Evolutionary conservation across 345 rosid species (phyloP).

Genomic region (Garcia nutans): DNA sequence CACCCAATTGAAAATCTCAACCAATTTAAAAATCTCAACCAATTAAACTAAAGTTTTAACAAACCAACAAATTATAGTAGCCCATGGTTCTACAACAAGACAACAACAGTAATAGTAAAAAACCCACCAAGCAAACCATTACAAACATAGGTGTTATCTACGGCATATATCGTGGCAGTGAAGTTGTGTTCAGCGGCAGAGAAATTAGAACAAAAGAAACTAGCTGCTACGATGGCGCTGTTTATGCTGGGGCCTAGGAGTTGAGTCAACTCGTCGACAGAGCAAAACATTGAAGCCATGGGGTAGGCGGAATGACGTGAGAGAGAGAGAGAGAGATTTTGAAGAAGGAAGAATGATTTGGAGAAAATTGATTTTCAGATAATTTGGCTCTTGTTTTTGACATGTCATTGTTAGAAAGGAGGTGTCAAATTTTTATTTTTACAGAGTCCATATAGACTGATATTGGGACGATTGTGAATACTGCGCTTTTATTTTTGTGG

Average conservation of each 20-base stretch:
- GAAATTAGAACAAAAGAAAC: constrained; percentile 53
- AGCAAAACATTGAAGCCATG: constrained; percentile 33
- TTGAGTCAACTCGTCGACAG: constrained; percentile 37
- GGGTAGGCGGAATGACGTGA: not conserved
- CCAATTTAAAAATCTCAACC: too few relatives aligned
- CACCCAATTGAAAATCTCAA: too few relatives aligned
- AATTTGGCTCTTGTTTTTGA: too few relatives aligned
- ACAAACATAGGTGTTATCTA: constrained; percentile 82
- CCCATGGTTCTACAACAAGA: constrained; percentile 91
- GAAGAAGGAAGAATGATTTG: not conserved
- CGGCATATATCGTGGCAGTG: constrained; percentile 57
- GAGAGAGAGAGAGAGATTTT: not conserved
- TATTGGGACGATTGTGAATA: too few relatives aligned
- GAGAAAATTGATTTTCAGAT: too few relatives aligned
- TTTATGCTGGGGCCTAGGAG: constrained; percentile 59
- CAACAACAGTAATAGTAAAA: constrained; percentile 81
- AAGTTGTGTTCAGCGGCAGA: constrained; percentile 29
- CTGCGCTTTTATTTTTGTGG: too few relatives aligned
- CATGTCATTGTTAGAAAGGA: too few relatives aligned
- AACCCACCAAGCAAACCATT: constrained; percentile 89
- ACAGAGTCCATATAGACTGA: too few relatives aligned
- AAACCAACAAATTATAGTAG: constrained; percentile 78
- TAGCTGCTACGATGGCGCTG: constrained; percentile 45
- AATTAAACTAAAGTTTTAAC: constrained; percentile 65
- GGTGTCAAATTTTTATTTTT: too few relatives aligned